A percentile compares a stretch with the other conserved stretches of the same genome.
These are phyloP conservation scores for Coemansia aciculifera DNA, from an alignment of 192 early-diverging fungal species.

Conservation along the genomic window DNA sequence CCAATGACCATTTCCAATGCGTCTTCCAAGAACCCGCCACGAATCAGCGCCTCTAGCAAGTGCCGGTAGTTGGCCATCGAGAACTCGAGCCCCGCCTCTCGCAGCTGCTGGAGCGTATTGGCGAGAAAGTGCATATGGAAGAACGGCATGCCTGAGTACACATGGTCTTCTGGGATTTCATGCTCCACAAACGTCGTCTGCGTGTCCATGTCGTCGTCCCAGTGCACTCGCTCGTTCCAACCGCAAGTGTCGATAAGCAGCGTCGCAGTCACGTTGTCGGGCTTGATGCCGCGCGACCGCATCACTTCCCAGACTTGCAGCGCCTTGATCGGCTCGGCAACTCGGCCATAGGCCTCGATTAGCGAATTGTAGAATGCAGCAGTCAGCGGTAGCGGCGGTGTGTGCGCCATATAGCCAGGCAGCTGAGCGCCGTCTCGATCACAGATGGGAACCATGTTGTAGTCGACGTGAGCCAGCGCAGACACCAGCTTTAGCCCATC, in stretches of 20 bases:
- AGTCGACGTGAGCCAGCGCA: slow-evolving; percentile 49
- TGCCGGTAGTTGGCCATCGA: slow-evolving; percentile 45
- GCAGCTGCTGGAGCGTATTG: slow-evolving; percentile 30
- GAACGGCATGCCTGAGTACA: slow-evolving; percentile 38
- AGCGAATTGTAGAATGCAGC: slow-evolving; percentile 46
- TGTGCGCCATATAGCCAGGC: background rate
- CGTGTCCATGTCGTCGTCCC: slow-evolving; percentile 43
- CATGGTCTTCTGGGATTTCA: slow-evolving; percentile 39
- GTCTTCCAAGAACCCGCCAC: slow-evolving; percentile 31
- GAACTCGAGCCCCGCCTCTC: slow-evolving; percentile 39
- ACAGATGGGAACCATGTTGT: slow-evolving; percentile 36
- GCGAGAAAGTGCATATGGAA: slow-evolving; percentile 43
- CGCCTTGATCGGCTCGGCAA: slow-evolving; percentile 42
- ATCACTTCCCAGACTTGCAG: slow-evolving; percentile 55
- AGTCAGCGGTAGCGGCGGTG: slow-evolving; percentile 25
- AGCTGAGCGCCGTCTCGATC: background rate
- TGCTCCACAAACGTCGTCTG: slow-evolving; percentile 28
- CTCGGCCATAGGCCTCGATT: slow-evolving; percentile 51
- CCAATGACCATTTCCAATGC: slow-evolving; percentile 38
- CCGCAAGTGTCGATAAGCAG: slow-evolving; percentile 51
- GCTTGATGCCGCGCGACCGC: slow-evolving; percentile 44
- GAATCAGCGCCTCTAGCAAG: slow-evolving; percentile 39
- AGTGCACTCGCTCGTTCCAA: slow-evolving; percentile 53
- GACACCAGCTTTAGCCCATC: slow-evolving; percentile 44
- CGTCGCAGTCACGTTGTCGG: slow-evolving; percentile 46